These are phyloP conservation scores for Coemansia sp. DNA, from an alignment of 192 early-diverging fungal genomes.

Conservation along the genomic window DNA sequence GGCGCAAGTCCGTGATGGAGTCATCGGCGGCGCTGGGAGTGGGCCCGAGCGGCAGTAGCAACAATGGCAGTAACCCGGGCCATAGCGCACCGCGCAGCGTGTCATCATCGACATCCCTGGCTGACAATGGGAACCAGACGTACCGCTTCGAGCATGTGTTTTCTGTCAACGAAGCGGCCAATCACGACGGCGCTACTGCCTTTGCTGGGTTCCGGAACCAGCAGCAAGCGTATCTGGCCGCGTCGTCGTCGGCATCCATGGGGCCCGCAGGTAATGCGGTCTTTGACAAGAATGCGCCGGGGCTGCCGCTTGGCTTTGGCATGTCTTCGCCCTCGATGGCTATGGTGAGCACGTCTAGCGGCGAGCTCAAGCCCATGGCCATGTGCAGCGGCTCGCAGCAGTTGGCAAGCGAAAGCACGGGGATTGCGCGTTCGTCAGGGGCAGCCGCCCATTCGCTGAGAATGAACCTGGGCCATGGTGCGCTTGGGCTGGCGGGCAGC, in stretches of 20 bases:
- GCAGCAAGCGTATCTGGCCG: constrained; percentile 1
- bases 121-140: constrained; percentile 7
- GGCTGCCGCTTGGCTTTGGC: constrained; percentile 15
- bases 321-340: constrained; percentile 7
- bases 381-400: constrained; percentile 1
- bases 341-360: not conserved
- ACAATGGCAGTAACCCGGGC: constrained; percentile 8
- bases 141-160: constrained; percentile 48
- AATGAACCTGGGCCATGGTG: constrained; percentile 39
- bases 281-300: constrained; percentile 20
- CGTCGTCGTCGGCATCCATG: not conserved
- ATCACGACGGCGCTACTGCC: constrained; percentile 9
- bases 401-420: too few relatives aligned
- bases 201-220: constrained; percentile 1
- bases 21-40: constrained; percentile 16
- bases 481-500: constrained; percentile 22
- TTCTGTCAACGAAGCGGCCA: constrained; percentile 28
- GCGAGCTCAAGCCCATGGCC: constrained; percentile 24
- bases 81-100: constrained; percentile 24
- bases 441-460: constrained; percentile 13
- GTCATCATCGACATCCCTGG: constrained; percentile 21
- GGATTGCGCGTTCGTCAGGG: too few relatives aligned
- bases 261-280: not conserved
- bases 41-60: constrained; percentile 11
- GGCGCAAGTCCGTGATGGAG: constrained; percentile 47